Evolutionary conservation across 352 stramenopile species (phyloP), one percentile per base, ranked within the genome.

Genomic region (Globisporangium orthogonon): DNA sequence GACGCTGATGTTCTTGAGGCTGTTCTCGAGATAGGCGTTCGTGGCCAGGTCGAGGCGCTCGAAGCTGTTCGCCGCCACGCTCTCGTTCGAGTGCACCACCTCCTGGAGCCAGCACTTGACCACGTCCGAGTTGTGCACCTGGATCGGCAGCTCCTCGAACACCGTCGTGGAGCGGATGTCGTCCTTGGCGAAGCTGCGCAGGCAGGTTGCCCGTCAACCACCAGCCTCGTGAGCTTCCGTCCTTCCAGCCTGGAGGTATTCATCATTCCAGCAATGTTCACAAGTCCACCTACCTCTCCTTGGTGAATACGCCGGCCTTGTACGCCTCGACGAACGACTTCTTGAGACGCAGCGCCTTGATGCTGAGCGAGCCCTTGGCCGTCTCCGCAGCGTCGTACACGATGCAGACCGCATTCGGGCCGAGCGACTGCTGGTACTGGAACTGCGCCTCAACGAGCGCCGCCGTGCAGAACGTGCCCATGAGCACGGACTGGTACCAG

Each of bases 361-460:
- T 70, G 41, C 79, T 93, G 49, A 99, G 83, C 57, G 86, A 83
- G 11, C 96, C 97, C 65, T 97, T 95, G 46, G 84, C 67, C 4
- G 95, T 98, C 85, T 98, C 95, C 53, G 97, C 83, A 3, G 96
- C 91, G 83, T 99, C 97, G 75, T 99, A 99, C 5, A 99, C 75
- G 39, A 99, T 76, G 58, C 98, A 98, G n/a, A 99, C 87, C 33
- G 94, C 94, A 66, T 98, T 98, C 50, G 97, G 87, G 47, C 93
- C 94, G 14, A 99, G 84, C 58, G 98, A 94, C 44, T 97, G 94
- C 78, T 99, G 97, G 74, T 98, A 98, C 62, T 95, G 86, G 60
- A 97, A 96, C 78, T 98, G 95, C 69, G 92, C 93, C 69, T 98
- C 89, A 44, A 99, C 86, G 44, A 98, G 81, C n/a, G 80, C 78